Base-by-base conservation (phyloP, 2,329 filamentous ascomycete genomes). In the Trichoderma citrinoviride region DNA sequence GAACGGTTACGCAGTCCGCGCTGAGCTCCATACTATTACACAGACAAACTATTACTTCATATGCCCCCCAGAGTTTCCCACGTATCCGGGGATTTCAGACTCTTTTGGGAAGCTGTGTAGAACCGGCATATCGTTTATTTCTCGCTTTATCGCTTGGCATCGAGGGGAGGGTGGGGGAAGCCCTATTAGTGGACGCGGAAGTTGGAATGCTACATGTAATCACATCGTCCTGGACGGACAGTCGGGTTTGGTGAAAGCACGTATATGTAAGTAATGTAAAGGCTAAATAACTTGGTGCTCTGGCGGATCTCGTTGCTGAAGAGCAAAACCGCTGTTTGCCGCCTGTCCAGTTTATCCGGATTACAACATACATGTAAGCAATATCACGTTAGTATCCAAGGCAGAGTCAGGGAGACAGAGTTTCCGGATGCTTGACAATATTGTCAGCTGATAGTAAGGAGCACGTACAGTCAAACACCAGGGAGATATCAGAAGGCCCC, bases 61-160 rank as follows among this genome's bases (percentile, higher is more conserved):
- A 6, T 41, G 19, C 27, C 7, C 27, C 7, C 6, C 17, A 29
- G 21, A 52, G 37, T 19, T 50, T 14, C 3, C 10, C 41, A 6
- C 17, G 21, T 8, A 29, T 10, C 15, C 57, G 44, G 57, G 33
- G 12, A 50, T 52, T 61, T 52, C 21, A 12, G 21, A 61, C 57
- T 7, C 10, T 29, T 61, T 61, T 49, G 44, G 33, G 57, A 61
- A 61, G 57, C 57, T 61, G 57, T 52, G 57, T 52, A 17, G 7
- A 21, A 15, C 12, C 23, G 10, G 37, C 8, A 27, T 25, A 23
- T 43, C 15, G 17, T 56, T 19, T 23, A 21, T 61, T 43, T 29
- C 47, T 43, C 46, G 57, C 57, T 61, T 37, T 52, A 61, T 61
- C 57, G 46, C 57, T 61, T 61, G 57, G 57, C 57, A 50, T 43